Evolutionary conservation across 2,329 filamentous ascomycete genomes (phyloP).

Genomic region (Nemania diffusa): DNA sequence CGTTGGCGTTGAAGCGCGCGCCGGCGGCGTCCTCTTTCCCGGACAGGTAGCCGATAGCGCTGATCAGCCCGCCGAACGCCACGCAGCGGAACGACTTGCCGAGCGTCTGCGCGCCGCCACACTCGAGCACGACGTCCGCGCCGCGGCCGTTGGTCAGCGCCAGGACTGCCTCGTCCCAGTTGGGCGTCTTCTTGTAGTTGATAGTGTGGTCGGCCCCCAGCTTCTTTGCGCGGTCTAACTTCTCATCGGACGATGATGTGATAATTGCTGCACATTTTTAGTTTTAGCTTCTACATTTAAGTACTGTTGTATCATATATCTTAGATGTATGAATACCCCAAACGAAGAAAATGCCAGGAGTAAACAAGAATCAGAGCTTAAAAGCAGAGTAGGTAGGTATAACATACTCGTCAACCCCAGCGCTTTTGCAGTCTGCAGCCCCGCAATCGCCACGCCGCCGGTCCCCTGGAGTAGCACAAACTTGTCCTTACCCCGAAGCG

Average conservation of each 20-base stretch:
- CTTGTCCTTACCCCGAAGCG: slow-evolving; percentile 56
- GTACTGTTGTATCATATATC: not conserved
- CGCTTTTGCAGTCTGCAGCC: slow-evolving; percentile 64
- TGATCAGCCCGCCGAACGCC: slow-evolving; percentile 65
- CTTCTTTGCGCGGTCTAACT: slow-evolving; percentile 58
- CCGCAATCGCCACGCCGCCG: slow-evolving; percentile 62
- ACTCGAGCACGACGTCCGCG: slow-evolving; percentile 66
- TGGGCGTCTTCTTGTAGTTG: slow-evolving; percentile 64
- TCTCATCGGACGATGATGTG: slow-evolving; percentile 58
- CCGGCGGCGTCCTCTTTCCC: slow-evolving; percentile 60
- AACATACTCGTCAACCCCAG: slow-evolving; percentile 59
- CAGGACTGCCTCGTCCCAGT: slow-evolving; percentile 63
- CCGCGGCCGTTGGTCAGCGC: slow-evolving; percentile 57
- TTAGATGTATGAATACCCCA: not conserved
- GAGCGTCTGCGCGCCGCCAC: slow-evolving; percentile 63
- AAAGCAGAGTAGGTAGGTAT: not conserved
- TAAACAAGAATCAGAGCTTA: not conserved
- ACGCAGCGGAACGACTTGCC: slow-evolving; percentile 63
- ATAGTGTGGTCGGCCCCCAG: slow-evolving; percentile 64
- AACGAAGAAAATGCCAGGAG: not conserved
- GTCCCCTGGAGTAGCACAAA: slow-evolving; percentile 65
- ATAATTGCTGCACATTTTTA: slow-evolving; percentile 34
- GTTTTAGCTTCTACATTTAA: slow-evolving; percentile 4
- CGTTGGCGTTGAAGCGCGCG: slow-evolving; percentile 62
- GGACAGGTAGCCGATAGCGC: slow-evolving; percentile 55